These are phyloP conservation scores for Calophaca sinica DNA, from an alignment of 306 rosid genomes.

Conservation along the genomic window DNA sequence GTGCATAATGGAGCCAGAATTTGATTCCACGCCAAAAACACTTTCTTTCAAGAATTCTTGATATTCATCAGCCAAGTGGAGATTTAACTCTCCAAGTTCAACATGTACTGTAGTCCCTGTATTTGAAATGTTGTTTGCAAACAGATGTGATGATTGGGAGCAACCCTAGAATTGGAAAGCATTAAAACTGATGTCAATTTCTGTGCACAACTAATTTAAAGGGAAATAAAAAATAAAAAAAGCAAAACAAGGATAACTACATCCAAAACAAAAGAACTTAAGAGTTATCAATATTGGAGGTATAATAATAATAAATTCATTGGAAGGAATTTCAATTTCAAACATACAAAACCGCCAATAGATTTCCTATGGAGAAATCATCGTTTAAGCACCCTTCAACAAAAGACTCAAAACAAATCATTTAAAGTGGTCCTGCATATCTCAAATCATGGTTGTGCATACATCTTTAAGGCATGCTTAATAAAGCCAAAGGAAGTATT, in stretches of 20 bases:
- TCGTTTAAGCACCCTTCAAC: neutral
- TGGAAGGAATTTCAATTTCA: constrained; percentile 26
- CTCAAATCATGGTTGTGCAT: neutral
- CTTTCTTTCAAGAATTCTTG: constrained; percentile 90
- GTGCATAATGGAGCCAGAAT: constrained; percentile 84
- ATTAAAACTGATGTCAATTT: constrained; percentile 42
- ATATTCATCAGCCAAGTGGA: constrained; percentile 91
- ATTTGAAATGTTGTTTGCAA: constrained; percentile 85
- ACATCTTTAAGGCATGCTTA: constrained; percentile 19
- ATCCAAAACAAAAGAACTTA: constrained; percentile 22
- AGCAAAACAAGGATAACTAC: constrained; percentile 27
- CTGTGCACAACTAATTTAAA: constrained; percentile 24
- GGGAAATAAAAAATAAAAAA: neutral
- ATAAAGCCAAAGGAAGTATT: constrained; percentile 15
- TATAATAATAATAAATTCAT: constrained; percentile 28
- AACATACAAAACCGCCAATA: constrained; percentile 31
- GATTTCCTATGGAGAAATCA: constrained; percentile 16
- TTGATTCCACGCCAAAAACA: constrained; percentile 86
- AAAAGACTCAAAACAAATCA: constrained; percentile 33
- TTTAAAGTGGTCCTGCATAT: neutral
- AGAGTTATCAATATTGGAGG: constrained; percentile 30
- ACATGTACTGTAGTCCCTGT: constrained; percentile 79
- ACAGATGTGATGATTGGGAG: constrained; percentile 90
- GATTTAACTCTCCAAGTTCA: constrained; percentile 96
- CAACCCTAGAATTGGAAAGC: constrained; percentile 74